Conservation (phyloP, 139 green algal genomes). For the Picochlorum sp. region DNA sequence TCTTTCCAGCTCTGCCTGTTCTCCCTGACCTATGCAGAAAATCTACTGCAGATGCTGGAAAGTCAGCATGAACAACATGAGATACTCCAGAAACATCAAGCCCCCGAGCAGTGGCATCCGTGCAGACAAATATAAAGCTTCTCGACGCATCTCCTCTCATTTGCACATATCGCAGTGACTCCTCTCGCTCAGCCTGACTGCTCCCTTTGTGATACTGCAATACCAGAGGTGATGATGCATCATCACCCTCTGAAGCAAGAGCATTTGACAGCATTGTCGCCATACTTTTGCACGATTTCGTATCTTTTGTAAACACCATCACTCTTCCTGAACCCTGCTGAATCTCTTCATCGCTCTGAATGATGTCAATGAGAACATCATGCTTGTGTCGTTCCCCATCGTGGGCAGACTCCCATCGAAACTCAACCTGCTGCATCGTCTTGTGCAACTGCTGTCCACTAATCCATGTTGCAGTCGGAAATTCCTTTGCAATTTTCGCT, state of each 20-base stretch:
- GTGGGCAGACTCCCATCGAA: neutral
- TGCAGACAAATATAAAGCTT: conserved; percentile 77
- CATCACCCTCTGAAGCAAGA: neutral
- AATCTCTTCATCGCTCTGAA: too few relatives aligned
- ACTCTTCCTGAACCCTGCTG: conserved; percentile 25
- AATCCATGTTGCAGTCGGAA: conserved; percentile 63
- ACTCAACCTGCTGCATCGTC: conserved; percentile 18
- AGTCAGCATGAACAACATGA: conserved; percentile 86
- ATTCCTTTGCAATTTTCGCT: conserved; percentile 42
- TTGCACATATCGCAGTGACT: conserved; percentile 24
- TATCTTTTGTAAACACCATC: conserved; percentile 74
- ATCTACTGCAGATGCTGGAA: conserved; percentile 84
- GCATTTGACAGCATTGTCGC: conserved; percentile 30
- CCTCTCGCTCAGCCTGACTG: conserved; percentile 17
- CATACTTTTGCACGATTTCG: conserved; percentile 37
- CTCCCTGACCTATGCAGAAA: conserved; percentile 83
- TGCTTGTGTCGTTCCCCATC: neutral
- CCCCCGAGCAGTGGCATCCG: conserved; percentile 80
- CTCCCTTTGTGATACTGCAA: conserved; percentile 49
- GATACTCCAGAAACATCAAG: conserved; percentile 76
- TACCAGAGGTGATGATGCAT: neutral
- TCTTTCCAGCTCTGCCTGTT: conserved; percentile 62
- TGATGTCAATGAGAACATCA: neutral
- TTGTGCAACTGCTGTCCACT: conserved; percentile 57
- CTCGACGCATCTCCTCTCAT: neutral